phyloP scores from a whole-genome alignment of 2,329 filamentous ascomycete genomes.

The Pyrenochaeta sp. region DNA sequence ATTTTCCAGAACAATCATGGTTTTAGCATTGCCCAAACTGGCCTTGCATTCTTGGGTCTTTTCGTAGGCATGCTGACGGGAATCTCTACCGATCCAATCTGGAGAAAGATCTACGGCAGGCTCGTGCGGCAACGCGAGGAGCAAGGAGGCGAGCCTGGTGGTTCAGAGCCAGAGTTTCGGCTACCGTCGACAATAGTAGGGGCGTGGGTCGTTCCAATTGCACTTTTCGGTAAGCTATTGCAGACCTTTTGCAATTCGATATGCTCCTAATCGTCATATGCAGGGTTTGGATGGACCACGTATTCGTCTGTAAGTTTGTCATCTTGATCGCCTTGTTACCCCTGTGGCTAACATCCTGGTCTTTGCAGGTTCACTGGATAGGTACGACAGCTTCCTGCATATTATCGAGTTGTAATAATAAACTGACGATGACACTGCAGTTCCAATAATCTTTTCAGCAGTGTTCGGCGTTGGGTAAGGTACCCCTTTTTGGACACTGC shows the following conservation, averaged over 20 bases:
- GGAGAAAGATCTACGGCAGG: slow-evolving; percentile 66
- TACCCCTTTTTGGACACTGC: slow-evolving; percentile 23
- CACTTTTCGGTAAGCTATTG: slow-evolving; percentile 73
- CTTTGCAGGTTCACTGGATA: slow-evolving; percentile 59
- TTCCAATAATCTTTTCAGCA: slow-evolving; percentile 59
- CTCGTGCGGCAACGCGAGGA: slow-evolving; percentile 65
- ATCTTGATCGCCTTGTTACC: slow-evolving; percentile 59
- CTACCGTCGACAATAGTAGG: slow-evolving; percentile 74
- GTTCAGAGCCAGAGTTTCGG: slow-evolving; percentile 85
- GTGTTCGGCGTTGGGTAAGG: slow-evolving; percentile 55
- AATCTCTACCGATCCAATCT: slow-evolving; percentile 71
- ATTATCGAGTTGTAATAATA: slow-evolving; percentile 35
- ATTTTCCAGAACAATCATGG: slow-evolving; percentile 78
- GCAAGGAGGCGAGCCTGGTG: slow-evolving; percentile 62
- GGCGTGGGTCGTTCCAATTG: slow-evolving; percentile 78
- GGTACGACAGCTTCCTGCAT: slow-evolving; percentile 48
- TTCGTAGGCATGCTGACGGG: slow-evolving; percentile 72
- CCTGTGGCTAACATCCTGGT: slow-evolving; percentile 36
- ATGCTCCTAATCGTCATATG: slow-evolving; percentile 39
- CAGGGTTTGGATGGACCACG: slow-evolving; percentile 82
- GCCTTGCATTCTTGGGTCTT: slow-evolving; percentile 75
- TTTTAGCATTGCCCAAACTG: slow-evolving; percentile 80
- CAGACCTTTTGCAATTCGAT: slow-evolving; percentile 30
- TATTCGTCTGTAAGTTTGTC: slow-evolving; percentile 76
- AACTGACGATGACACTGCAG: slow-evolving; percentile 50